A percentile compares a stretch with the other conserved stretches of the same genome.
phyloP scores from a whole-genome alignment of 1,284 basidiomycete genomes.

The Apiotrichum mycotoxinovorans region DNA sequence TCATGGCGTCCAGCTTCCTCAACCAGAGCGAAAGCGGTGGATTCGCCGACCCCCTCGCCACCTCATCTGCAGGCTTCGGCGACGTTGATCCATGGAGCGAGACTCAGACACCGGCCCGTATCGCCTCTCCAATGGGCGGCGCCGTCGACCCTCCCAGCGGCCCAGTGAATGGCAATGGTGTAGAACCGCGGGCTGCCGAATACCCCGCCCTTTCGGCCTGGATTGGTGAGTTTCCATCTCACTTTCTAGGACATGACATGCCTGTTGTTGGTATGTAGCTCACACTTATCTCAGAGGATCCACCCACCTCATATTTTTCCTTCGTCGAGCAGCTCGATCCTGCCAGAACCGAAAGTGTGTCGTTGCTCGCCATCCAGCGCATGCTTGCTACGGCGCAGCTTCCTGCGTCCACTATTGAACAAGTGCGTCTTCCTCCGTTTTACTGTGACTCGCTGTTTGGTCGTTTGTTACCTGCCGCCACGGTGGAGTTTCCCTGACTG shows the following conservation, averaged over 20 bases:
- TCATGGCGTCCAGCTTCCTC: slow-evolving; percentile 9
- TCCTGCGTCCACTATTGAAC: slow-evolving; percentile 74
- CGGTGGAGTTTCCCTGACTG: not conserved
- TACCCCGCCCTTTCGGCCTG: slow-evolving; percentile 24
- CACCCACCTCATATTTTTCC: slow-evolving; percentile 71
- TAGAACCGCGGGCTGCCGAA: not conserved
- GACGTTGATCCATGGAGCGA: slow-evolving; percentile 84
- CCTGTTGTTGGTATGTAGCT: too few relatives aligned
- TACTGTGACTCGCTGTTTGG: not conserved
- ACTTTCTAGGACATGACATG: not conserved
- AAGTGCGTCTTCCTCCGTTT: slow-evolving; percentile 53
- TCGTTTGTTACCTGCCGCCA: not conserved
- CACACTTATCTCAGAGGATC: slow-evolving; percentile 60
- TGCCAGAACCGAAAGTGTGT: slow-evolving; percentile 64
- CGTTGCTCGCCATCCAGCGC: slow-evolving; percentile 73
- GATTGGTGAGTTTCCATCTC: slow-evolving; percentile 27
- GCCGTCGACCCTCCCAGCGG: not conserved
- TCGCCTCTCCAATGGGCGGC: not conserved
- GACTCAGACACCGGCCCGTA: slow-evolving; percentile 61
- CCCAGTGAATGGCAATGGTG: not conserved
- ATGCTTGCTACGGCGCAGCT: slow-evolving; percentile 70
- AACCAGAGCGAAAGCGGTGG: slow-evolving; percentile 5
- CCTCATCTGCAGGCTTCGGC: slow-evolving; percentile 49
- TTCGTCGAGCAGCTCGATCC: slow-evolving; percentile 70
- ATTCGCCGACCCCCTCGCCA: slow-evolving; percentile 37